Conservation (phyloP, 75 land plant species). For the Pinus albicaulis region DNA sequence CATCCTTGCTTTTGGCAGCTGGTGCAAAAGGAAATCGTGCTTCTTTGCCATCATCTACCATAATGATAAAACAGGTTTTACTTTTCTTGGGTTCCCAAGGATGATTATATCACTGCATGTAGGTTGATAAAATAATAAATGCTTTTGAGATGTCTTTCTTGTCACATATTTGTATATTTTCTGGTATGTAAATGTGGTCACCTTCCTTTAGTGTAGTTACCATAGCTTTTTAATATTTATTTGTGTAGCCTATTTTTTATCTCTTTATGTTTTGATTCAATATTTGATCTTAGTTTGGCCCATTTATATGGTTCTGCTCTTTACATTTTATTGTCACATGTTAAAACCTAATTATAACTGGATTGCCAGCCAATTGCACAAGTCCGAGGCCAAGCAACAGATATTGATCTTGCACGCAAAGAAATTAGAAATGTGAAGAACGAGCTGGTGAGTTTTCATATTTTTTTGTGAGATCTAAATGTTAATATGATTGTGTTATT, state of each 20-base stretch:
- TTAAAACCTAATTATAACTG: not conserved
- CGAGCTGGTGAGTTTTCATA: constrained; percentile 50
- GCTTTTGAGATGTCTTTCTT: not conserved
- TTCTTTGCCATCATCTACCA: constrained; percentile 90
- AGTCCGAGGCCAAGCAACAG: constrained; percentile 89
- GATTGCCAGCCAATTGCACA: constrained; percentile 78
- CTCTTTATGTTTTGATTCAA: not conserved
- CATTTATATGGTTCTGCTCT: not conserved
- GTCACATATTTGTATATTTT: not conserved
- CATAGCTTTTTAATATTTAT: too few relatives aligned
- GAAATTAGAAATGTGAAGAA: constrained; percentile 79
- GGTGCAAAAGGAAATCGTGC: constrained; percentile 93
- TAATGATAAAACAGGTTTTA: constrained; percentile 93
- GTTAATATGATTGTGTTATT: not conserved
- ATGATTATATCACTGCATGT: constrained; percentile 3
- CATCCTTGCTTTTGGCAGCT: constrained; percentile 89
- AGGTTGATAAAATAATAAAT: not conserved
- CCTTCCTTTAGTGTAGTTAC: too few relatives aligned
- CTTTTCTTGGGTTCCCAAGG: not conserved
- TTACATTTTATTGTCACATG: too few relatives aligned
- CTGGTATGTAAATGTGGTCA: not conserved
- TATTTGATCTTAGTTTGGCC: not conserved
- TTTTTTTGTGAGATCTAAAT: not conserved
- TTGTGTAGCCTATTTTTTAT: too few relatives aligned
- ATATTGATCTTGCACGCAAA: constrained; percentile 77